A percentile compares a stretch with the other conserved stretches of the same genome.
Evolutionary conservation across 306 rosid genomes (phyloP).

Genomic region (Hippophae tibetana): DNA sequence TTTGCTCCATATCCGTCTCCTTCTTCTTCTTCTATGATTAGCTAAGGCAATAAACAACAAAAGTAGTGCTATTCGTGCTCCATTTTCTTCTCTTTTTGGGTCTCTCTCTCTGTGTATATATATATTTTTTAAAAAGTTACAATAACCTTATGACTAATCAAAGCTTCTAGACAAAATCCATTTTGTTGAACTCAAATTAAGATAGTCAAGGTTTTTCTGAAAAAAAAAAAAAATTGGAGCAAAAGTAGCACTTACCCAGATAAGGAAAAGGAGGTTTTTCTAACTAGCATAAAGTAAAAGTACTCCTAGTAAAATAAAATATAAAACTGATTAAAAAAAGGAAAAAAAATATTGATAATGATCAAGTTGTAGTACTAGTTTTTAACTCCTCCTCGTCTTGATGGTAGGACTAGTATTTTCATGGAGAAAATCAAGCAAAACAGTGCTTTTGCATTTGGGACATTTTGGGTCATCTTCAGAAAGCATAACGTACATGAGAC

Average conservation of each 20-base stretch:
- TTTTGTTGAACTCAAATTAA: not conserved
- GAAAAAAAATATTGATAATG: not conserved
- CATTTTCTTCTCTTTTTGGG: constrained; percentile 11
- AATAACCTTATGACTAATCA: not conserved
- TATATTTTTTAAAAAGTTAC: too few species aligned
- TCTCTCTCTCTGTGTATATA: not conserved
- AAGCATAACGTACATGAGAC: constrained; percentile 93
- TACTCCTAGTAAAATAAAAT: not conserved
- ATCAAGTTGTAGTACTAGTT: too few species aligned
- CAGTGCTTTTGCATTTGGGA: constrained; percentile 92
- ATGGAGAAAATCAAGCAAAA: constrained; percentile 68
- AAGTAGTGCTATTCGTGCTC: constrained; percentile 40
- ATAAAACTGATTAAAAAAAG: constrained; percentile 20
- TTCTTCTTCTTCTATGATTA: constrained; percentile 22
- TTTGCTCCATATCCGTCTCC: not conserved
- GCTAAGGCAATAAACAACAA: constrained; percentile 4
- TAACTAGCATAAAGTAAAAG: too few species aligned
- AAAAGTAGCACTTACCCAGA: constrained; percentile 33
- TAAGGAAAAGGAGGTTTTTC: not conserved
- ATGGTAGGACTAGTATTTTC: constrained; percentile 27
- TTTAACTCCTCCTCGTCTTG: constrained; percentile 40
- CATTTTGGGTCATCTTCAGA: constrained; percentile 69
- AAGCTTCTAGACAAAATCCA: constrained; percentile 12
- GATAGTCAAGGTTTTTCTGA: not conserved
- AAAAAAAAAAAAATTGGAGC: constrained; percentile 32